Conservation (phyloP, 2,329 filamentous ascomycete genomes). For the Knoxdaviesia proteae region DNA sequence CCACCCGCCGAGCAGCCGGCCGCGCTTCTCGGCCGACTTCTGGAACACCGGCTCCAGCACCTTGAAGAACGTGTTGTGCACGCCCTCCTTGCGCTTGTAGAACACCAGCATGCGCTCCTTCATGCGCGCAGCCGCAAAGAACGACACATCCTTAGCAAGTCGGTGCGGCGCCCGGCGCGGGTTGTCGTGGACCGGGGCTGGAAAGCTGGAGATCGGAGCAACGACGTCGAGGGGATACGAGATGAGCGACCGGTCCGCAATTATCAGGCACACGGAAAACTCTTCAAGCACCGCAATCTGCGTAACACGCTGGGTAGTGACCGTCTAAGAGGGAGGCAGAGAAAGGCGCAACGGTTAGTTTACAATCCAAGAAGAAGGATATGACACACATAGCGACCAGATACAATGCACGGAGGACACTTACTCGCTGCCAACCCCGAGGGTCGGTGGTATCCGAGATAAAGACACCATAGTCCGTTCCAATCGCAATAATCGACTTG, state of each 20-base stretch:
- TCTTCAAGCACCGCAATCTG: constrained; percentile 92
- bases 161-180: constrained; percentile 76
- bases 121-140: constrained; percentile 91
- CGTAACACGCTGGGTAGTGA: constrained; percentile 57
- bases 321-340: constrained; percentile 31
- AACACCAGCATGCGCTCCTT: constrained; percentile 89
- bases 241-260: constrained; percentile 77
- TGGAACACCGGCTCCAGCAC: constrained; percentile 91
- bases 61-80: constrained; percentile 92
- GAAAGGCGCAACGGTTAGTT: no score
- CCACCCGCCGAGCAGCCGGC: constrained; percentile 36
- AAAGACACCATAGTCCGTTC: constrained; percentile 86
- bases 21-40: constrained; percentile 70
- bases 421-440: constrained; percentile 73
- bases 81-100: constrained; percentile 87
- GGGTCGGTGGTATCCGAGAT: constrained; percentile 77
- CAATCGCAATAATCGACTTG: constrained; percentile 76
- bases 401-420: constrained; percentile 10
- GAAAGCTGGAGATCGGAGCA: constrained; percentile 38
- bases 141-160: constrained; percentile 79
- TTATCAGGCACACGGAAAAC: constrained; percentile 78
- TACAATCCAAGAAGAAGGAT: background rate
- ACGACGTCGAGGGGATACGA: constrained; percentile 87
- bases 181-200: constrained; percentile 46
- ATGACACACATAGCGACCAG: no score